phyloP scores from a whole-genome alignment of 192 early-diverging fungal genomes.

The Coemansia sp. region DNA sequence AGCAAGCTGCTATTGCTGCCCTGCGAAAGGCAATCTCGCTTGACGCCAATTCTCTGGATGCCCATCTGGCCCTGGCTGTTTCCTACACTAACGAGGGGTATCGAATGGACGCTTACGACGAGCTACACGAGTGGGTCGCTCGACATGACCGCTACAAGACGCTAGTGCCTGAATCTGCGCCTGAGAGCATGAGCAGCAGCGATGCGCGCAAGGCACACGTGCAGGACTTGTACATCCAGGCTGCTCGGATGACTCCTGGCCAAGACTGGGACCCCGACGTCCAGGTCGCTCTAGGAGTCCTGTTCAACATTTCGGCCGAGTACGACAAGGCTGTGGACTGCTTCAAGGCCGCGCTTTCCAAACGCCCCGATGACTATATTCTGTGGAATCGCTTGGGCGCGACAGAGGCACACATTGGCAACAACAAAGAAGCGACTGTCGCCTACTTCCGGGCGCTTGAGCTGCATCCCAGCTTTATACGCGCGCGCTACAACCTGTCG shows the following conservation, averaged over 20 bases:
- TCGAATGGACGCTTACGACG: conserved; percentile 82
- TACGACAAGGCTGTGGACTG: conserved; percentile 97
- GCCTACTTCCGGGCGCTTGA: conserved; percentile 93
- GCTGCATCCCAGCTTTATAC: conserved; percentile 92
- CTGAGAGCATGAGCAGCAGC: conserved; percentile 31
- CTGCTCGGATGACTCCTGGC: conserved; percentile 62
- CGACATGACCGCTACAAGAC: conserved; percentile 69
- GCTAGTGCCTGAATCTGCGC: conserved; percentile 38
- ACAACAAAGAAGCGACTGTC: conserved; percentile 75
- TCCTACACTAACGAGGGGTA: conserved; percentile 92
- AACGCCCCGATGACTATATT: conserved; percentile 86
- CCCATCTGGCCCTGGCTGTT: conserved; percentile 84
- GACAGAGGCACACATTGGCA: conserved; percentile 87
- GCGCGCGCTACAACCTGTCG: conserved; percentile 95
- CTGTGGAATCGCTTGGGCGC: conserved; percentile 98
- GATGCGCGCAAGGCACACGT: conserved; percentile 67
- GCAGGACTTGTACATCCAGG: conserved; percentile 73
- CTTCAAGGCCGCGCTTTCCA: conserved; percentile 86
- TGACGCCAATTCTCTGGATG: conserved; percentile 73
- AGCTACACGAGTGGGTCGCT: conserved; percentile 83
- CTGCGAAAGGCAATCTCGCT: conserved; percentile 73
- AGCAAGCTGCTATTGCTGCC: conserved; percentile 86
- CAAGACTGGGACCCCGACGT: conserved; percentile 80
- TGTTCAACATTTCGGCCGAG: conserved; percentile 92
- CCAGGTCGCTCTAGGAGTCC: conserved; percentile 89